Percentiles rank a stretch among this genome's conserved stretches.
Evolutionary conservation across 352 stramenopile genomes (phyloP).

Genomic region (Globisporangium carolinianum): DNA sequence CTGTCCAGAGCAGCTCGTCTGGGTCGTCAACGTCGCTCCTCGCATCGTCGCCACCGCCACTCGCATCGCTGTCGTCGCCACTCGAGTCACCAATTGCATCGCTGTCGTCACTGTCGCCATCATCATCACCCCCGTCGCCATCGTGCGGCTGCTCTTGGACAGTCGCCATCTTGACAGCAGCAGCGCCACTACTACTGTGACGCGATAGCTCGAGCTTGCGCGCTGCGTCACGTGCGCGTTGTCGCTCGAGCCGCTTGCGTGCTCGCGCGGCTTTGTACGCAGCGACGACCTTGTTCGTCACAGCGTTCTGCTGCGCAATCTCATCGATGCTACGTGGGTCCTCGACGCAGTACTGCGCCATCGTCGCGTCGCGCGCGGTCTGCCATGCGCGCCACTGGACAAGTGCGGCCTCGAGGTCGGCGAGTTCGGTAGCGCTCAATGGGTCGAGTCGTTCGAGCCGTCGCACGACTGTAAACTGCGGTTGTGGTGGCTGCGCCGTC

Average conservation of each 20-base stretch:
- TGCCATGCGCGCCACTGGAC: conserved; percentile 45
- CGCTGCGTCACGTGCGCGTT: conserved; percentile 43
- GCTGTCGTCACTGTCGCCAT: conserved; percentile 18
- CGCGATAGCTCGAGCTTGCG: conserved; percentile 10
- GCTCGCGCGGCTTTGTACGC: conserved; percentile 58
- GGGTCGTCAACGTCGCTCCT: conserved; percentile 51
- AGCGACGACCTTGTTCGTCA: conserved; percentile 66
- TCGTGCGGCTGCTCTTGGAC: conserved; percentile 42
- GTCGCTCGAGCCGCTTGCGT: conserved; percentile 51
- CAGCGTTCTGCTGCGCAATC: conserved; percentile 33
- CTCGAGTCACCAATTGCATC: conserved; percentile 52
- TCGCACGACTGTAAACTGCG: conserved; percentile 40
- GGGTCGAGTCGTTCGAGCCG: conserved; percentile 39
- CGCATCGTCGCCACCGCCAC: conserved; percentile 17
- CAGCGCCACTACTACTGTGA: conserved; percentile 10
- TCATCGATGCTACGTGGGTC: conserved; percentile 47
- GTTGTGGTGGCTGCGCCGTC: conserved; percentile 3
- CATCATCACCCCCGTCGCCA: conserved; percentile 20
- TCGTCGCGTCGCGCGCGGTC: conserved; percentile 40
- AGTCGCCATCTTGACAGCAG: conserved; percentile 45
- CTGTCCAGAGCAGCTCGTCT: conserved; percentile 55
- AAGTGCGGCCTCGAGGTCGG: conserved; percentile 31
- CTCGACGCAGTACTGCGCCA: conserved; percentile 56
- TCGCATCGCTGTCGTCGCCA: conserved; percentile 29
- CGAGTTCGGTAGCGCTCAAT: conserved; percentile 22